Conservation (phyloP, 73 alveolate genomes). For the Tetrahymena malaccensis region DNA sequence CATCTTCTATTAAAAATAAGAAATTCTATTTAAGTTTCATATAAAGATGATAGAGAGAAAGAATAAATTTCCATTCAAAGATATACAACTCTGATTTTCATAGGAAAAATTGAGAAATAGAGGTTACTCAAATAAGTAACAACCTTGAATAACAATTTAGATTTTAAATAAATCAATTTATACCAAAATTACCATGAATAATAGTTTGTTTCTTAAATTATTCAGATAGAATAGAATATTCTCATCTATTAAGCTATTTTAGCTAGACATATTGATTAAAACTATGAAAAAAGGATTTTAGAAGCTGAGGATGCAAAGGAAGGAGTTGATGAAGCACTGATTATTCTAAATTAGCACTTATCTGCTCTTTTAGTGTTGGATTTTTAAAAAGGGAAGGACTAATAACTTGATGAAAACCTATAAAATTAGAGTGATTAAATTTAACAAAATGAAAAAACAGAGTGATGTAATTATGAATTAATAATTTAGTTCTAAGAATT, state of each 20-base stretch:
- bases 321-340: not conserved
- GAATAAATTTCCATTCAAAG: not conserved
- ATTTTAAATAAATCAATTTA: no score
- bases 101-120: not conserved
- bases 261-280: not conserved
- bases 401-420: no score
- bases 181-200: not conserved
- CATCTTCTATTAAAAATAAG: not conserved
- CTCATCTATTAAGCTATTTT: not conserved
- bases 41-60: not conserved
- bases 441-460: no score
- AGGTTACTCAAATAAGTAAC: not conserved
- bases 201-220: not conserved
- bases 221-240: not conserved
- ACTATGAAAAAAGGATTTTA: not conserved
- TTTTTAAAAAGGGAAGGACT: not conserved
- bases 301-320: not conserved
- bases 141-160: not conserved
- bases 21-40: not conserved
- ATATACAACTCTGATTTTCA: not conserved
- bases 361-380: not conserved
- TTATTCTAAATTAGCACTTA: not conserved
- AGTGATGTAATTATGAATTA: no score
- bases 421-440: not conserved
- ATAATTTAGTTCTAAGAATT: no score